Evolutionary conservation across 306 rosid species (phyloP).

Genomic region (Alnus glutinosa): DNA sequence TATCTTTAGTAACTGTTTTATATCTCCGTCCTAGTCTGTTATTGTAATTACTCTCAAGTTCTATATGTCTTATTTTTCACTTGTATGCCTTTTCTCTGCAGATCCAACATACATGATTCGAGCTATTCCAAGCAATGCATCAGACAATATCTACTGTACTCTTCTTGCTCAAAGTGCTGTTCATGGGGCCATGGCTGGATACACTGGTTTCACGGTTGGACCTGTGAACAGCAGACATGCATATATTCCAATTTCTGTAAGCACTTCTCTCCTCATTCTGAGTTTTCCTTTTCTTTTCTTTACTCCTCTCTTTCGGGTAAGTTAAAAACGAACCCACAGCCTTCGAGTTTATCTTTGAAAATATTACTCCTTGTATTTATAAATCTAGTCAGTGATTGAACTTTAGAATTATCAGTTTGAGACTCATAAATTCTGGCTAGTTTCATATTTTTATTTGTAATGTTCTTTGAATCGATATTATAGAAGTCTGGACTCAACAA

Average conservation of each 20-base stretch:
- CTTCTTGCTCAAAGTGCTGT: slow-evolving; percentile 97
- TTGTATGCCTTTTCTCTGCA: slow-evolving; percentile 34
- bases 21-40: neutral
- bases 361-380: neutral
- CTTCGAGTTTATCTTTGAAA: neutral
- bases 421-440: neutral
- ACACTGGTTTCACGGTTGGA: slow-evolving; percentile 85
- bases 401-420: neutral
- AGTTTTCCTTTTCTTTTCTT: slow-evolving; percentile 13
- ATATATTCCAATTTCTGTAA: slow-evolving; percentile 88
- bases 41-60: neutral
- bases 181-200: slow-evolving; percentile 98
- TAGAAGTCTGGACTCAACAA: neutral
- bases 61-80: neutral
- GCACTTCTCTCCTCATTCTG: slow-evolving; percentile 36
- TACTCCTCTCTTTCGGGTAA: neutral
- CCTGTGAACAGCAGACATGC: slow-evolving; percentile 87
- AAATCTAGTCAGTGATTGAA: neutral
- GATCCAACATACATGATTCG: slow-evolving; percentile 99
- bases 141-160: slow-evolving; percentile 91
- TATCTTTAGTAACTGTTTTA: neutral
- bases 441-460: neutral
- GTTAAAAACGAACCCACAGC: neutral
- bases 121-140: slow-evolving; percentile 96
- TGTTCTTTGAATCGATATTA: neutral